Evolutionary conservation across 129 eudicot genomes (phyloP), one percentile per base, ranked within the genome.

Genomic region (Heracleum sosnowskyi): DNA sequence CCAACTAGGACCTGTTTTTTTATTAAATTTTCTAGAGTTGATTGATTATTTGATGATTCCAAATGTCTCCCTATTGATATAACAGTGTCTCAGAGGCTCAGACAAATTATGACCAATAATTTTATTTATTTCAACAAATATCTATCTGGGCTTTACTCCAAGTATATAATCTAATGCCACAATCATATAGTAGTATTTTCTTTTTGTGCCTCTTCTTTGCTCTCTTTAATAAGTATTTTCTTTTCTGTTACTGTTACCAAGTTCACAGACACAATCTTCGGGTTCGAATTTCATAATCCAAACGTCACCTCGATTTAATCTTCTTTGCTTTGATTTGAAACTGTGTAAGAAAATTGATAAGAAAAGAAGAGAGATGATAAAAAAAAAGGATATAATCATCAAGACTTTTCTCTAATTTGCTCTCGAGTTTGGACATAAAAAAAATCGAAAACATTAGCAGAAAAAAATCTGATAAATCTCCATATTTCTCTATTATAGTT

Each of bases 11-110:
- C 79, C 29, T 22, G 34, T n/a, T n/a, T 36, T 64, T 41, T 78
- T 17, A 66, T 26, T 29, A 10, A 68, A 64, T 44, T 34, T 20
- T 17, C 24, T 24, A 11, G 24, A 72, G n/a, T 37, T 44, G 81
- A 44, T 45, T 71, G 75, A 26, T 77, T 47, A 62, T 77, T 70
- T 63, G 60, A 63, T 41, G 80, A 77, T 77, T 77, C 80, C 73
- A 62, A 28, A 39, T 77, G 74, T 64, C 71, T 66, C 64, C 80
- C 63, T 36, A n/a, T 60, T 77, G 39, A 76, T 33, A 60, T 20
- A 22, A 77, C 44, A 57, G n/a, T 22, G 40, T 4, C 40, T 37
- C 40, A 37, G 40, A 37, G 40, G 11, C 74, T 31, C 41, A 18
- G n/a, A 33, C 37, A 75, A 15, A 31, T 31, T 5, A 13, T 46